Evolutionary conservation across 2,329 filamentous ascomycete species (phyloP).

Genomic region (Arthrocladium fulminans): DNA sequence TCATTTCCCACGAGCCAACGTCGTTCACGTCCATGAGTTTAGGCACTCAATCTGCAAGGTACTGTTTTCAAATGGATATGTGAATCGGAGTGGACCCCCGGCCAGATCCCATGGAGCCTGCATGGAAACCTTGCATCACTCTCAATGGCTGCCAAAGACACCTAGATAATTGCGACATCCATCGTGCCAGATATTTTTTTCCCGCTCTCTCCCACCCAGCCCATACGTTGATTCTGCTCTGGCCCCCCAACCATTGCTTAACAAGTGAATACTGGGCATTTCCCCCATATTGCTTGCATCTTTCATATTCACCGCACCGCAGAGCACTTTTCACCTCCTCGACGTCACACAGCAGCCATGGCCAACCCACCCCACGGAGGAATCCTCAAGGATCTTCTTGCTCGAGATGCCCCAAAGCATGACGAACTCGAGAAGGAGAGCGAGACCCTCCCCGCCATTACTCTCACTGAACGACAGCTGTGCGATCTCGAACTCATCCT

Average conservation of each 20-base stretch:
- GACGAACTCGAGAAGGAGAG: constrained; percentile 73
- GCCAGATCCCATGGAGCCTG: neutral
- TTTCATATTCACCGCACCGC: neutral
- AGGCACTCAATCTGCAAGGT: neutral
- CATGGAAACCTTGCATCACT: neutral
- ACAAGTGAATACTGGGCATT: too few relatives aligned
- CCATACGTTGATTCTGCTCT: neutral
- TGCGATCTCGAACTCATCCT: constrained; percentile 97
- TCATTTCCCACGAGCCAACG: neutral
- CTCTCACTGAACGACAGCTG: constrained; percentile 85
- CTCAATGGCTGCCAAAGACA: constrained; percentile 1
- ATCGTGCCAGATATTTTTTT: constrained; percentile 5
- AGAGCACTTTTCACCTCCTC: neutral
- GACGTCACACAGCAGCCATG: constrained; percentile 27
- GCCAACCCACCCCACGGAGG: constrained; percentile 67
- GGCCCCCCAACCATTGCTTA: too few relatives aligned
- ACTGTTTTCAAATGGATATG: neutral
- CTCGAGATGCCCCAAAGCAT: constrained; percentile 78
- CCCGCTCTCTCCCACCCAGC: neutral
- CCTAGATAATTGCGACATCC: constrained; percentile 4
- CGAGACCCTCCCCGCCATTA: constrained; percentile 73
- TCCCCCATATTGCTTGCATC: neutral
- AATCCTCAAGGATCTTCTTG: constrained; percentile 94
- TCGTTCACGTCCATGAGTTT: neutral
- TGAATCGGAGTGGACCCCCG: neutral